Evolutionary conservation across 441 rosid species (phyloP), one percentile per base, ranked within the genome.

Genomic region (Pelargonium cotyledonis): DNA sequence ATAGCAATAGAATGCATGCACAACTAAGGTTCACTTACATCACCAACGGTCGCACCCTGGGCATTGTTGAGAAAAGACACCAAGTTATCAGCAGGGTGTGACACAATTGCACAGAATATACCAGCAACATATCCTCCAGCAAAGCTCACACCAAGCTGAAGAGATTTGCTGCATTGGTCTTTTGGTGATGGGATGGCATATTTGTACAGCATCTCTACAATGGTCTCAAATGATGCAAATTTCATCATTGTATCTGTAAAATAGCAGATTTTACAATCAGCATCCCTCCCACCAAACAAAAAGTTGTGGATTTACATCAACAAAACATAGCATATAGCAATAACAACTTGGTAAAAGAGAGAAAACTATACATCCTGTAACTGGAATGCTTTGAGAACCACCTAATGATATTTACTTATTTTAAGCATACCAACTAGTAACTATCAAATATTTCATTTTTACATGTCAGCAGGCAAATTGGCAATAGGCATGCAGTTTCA

Each of bases 51-150:
- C 41, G 98, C 93, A 23, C 98, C 99, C 69, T 90, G 85, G 55
- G 97, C 89, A 61, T 89, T 95, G 86, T 92, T 95, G 81, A 95
- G 98, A 77, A 92, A 95, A n/a, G 98, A 95, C 0, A 95, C 99
- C 58, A 95, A 80, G 73, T 90, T 95, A 76, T 95, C 99, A 0
- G 99, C 99, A 7, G 98, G 99, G 70, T 95, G 99, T 1, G 99
- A 95, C 47, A 95, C 92, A 19, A 86, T 8, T 0, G 93, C 95
- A 69, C 98, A 95, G 68, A 92, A 79, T 40, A 92, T 79, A 79
- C 99, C 99, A 63, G 99, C 99, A 63, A 90, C 65, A 43, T 95
- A 95, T 66, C 98, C 99, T 75, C 96, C 99, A 26, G 97, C 96
- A 68, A 92, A 95, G 81, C 98, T 95, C 31, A 95, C 75, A 11